phyloP scores from a whole-genome alignment of 805 yeast genomes.

The Ogataea zsoltii region DNA sequence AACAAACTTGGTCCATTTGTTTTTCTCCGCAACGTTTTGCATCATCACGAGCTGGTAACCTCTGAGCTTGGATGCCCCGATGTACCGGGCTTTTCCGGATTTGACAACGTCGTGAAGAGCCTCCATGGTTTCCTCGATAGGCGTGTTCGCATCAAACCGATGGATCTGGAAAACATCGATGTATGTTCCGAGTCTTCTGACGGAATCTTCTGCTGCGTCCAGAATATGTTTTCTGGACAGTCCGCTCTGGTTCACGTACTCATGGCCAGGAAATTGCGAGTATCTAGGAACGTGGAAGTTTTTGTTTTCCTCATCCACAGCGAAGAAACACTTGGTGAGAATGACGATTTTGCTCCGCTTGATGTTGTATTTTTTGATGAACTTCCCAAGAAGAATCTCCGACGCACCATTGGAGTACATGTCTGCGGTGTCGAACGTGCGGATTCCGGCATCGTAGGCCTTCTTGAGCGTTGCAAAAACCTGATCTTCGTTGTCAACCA shows the following conservation, averaged over 20 bases:
- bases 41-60: conserved; percentile 54
- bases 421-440: conserved; percentile 55
- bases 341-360: conserved; percentile 56
- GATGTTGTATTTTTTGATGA: conserved; percentile 50
- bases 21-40: conserved; percentile 56
- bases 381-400: conserved; percentile 54
- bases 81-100: conserved; percentile 50
- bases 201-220: conserved; percentile 43
- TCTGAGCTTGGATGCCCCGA: conserved; percentile 65
- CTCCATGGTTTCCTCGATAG: conserved; percentile 55
- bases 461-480: conserved; percentile 45
- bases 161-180: conserved; percentile 59
- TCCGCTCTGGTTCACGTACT: conserved; percentile 39
- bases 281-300: conserved; percentile 3
- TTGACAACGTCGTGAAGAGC: conserved; percentile 54
- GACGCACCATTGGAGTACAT: conserved; percentile 49
- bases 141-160: conserved; percentile 48
- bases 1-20: conserved; percentile 59
- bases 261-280: conserved; percentile 26
- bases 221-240: conserved; percentile 47
- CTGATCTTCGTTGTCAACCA: conserved; percentile 46
- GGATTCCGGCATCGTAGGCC: conserved; percentile 47
- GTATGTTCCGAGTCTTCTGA: conserved; percentile 51
- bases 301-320: conserved; percentile 28
- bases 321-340: conserved; percentile 44